Conservation (phyloP, 768 basidiomycete species). For the Tylopilus rubrobrunneus region DNA sequence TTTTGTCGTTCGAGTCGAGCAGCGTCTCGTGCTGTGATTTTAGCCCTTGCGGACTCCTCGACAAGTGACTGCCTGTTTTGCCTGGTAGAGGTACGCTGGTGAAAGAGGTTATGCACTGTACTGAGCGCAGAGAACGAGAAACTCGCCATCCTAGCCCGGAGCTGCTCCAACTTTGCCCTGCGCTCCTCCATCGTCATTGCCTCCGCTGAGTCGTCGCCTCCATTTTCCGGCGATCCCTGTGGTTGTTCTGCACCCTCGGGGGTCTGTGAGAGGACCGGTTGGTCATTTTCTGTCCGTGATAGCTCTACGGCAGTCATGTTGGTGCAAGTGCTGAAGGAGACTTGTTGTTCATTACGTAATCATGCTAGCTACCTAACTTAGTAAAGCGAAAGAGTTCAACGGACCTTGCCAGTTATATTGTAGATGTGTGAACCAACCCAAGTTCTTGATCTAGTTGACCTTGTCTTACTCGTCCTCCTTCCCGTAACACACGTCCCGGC, state of each 20-base stretch:
- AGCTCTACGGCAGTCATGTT: conserved; percentile 12
- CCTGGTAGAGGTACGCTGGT: conserved; percentile 69
- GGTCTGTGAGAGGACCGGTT: not conserved
- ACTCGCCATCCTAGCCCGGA: conserved; percentile 74
- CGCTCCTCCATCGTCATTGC: conserved; percentile 62
- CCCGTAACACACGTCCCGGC: conserved; percentile 33
- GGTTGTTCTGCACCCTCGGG: conserved; percentile 25
- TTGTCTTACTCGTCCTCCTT: not conserved
- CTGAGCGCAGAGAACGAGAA: not conserved
- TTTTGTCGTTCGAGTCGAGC: conserved; percentile 86
- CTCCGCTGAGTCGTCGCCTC: conserved; percentile 13
- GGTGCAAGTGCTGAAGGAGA: not conserved
- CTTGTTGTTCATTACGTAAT: conserved; percentile 12
- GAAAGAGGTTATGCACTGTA: not conserved
- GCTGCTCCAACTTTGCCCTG: conserved; percentile 69
- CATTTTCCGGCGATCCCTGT: conserved; percentile 14
- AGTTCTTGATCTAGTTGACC: conserved; percentile 17
- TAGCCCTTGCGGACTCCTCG: conserved; percentile 77
- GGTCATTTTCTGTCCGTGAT: not conserved
- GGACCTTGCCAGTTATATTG: too few relatives aligned
- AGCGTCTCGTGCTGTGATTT: conserved; percentile 72
- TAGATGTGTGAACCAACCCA: conserved; percentile 30
- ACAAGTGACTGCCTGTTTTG: conserved; percentile 85
- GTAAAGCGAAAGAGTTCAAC: not conserved
- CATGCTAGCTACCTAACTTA: not conserved